Conservation (phyloP, 768 basidiomycete species). For the Boletus pseudopeckii region DNA sequence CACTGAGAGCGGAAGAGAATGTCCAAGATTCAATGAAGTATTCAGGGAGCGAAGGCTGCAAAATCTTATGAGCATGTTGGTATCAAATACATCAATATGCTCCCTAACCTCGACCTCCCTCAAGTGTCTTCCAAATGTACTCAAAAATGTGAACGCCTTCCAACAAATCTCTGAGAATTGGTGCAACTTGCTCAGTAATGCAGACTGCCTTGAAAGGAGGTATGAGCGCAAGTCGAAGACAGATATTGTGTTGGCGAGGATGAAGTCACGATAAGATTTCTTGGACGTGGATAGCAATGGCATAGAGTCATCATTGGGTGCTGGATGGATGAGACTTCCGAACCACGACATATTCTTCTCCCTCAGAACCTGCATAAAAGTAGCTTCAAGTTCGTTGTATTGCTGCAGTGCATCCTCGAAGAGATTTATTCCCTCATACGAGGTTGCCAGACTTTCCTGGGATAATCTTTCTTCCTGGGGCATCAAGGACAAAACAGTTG, state of each 20-base stretch:
- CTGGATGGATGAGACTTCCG: conserved; percentile 72
- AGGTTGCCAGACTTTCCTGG: conserved; percentile 91
- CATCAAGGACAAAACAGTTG: neutral
- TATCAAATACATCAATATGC: neutral
- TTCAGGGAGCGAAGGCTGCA: conserved; percentile 49
- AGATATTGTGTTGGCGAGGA: conserved; percentile 85
- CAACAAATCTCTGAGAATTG: conserved; percentile 66
- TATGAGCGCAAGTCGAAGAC: conserved; percentile 94
- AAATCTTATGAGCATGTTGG: conserved; percentile 18
- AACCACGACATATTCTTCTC: conserved; percentile 93
- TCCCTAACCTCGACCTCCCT: conserved; percentile 66
- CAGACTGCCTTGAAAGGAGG: conserved; percentile 82
- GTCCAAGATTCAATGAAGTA: conserved; percentile 93
- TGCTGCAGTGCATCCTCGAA: conserved; percentile 85
- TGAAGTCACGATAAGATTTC: conserved; percentile 87
- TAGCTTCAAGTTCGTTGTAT: conserved; percentile 87
- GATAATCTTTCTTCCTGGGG: conserved; percentile 3
- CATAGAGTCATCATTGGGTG: conserved; percentile 69
- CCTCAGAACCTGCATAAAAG: conserved; percentile 69
- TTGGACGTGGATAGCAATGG: conserved; percentile 74
- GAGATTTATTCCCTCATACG: conserved; percentile 87
- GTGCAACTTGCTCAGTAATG: conserved; percentile 66
- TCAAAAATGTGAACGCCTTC: conserved; percentile 72
- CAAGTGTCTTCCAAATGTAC: conserved; percentile 69
- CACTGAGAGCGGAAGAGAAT: conserved; percentile 83